Conservation (phyloP, 2,329 filamentous ascomycete genomes). For the Cephalotrichum gorgonifer region DNA sequence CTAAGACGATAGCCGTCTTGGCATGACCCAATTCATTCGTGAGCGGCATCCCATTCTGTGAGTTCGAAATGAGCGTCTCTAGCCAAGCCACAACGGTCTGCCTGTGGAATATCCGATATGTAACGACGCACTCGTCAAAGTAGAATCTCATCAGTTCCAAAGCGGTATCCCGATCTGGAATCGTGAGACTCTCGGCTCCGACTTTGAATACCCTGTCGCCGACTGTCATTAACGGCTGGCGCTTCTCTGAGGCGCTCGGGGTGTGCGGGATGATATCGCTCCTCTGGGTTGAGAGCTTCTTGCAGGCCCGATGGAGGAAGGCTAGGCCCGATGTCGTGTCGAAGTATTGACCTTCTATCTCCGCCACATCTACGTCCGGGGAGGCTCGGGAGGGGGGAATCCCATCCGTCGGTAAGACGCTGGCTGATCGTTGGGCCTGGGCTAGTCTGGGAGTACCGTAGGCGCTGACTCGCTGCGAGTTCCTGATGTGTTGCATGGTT, state of each 20-base stretch:
- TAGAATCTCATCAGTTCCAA: slow-evolving; percentile 35
- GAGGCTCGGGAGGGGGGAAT: slow-evolving; percentile 16
- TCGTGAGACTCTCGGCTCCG: slow-evolving; percentile 1
- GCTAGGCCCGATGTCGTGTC: slow-evolving; percentile 40
- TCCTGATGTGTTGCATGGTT: background rate
- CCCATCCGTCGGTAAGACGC: background rate
- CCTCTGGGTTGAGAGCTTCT: slow-evolving; percentile 34
- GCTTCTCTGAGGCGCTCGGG: background rate
- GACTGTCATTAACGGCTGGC: slow-evolving; percentile 35
- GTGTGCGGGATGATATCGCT: slow-evolving; percentile 12
- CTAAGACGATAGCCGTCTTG: slow-evolving; percentile 34
- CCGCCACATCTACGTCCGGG: slow-evolving; percentile 32
- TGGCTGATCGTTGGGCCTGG: background rate
- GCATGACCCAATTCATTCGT: slow-evolving; percentile 28
- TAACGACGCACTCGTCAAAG: slow-evolving; percentile 50
- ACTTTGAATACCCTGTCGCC: slow-evolving; percentile 32
- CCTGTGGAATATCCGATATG: slow-evolving; percentile 46
- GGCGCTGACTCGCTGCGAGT: background rate
- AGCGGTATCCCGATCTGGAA: background rate
- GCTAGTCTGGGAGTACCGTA: background rate
- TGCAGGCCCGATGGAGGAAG: slow-evolving; percentile 42
- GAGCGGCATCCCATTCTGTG: slow-evolving; percentile 23
- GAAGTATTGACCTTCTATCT: slow-evolving; percentile 41
- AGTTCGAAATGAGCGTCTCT: slow-evolving; percentile 25
- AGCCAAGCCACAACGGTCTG: slow-evolving; percentile 40